Evolutionary conservation across 306 rosid species (phyloP).

Genomic region (Lupinus albus): DNA sequence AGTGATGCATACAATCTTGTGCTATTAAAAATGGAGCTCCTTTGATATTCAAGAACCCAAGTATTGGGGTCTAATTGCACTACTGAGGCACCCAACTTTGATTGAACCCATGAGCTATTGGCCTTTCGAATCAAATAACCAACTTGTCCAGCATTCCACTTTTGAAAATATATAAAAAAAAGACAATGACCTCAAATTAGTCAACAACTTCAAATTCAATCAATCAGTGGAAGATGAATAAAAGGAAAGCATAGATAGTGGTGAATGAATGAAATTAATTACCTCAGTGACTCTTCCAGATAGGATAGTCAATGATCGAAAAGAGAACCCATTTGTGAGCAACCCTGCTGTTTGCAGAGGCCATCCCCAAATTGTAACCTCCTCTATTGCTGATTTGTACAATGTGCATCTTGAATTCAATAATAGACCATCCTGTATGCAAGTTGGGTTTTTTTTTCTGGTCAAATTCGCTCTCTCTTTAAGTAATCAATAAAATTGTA

Average conservation of each 20-base stretch:
- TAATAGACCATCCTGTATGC: constrained; percentile 67
- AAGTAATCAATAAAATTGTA: too few relatives aligned
- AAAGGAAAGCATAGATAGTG: background rate
- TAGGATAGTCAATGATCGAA: constrained; percentile 59
- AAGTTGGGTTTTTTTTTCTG: background rate
- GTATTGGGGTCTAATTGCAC: constrained; percentile 80
- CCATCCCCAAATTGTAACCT: constrained; percentile 91
- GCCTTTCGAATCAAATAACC: constrained; percentile 58
- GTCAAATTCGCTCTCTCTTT: too few relatives aligned
- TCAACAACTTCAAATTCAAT: constrained; percentile 20
- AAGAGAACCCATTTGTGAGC: constrained; percentile 64
- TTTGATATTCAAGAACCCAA: constrained; percentile 79
- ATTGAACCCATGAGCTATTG: constrained; percentile 75
- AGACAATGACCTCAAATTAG: constrained; percentile 21
- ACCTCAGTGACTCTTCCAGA: constrained; percentile 89
- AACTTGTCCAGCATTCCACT: constrained; percentile 80
- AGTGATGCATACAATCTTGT: constrained; percentile 52
- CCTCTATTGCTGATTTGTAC: constrained; percentile 72
- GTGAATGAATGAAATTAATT: constrained; percentile 20
- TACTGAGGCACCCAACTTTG: constrained; percentile 71
- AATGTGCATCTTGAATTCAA: constrained; percentile 70
- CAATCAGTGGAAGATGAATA: background rate
- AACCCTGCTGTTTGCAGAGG: constrained; percentile 93
- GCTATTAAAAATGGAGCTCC: constrained; percentile 52
- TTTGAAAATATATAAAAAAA: constrained; percentile 3